Evolutionary conservation across 768 basidiomycete species (phyloP).

Genomic region (Lactifluus pinguis): DNA sequence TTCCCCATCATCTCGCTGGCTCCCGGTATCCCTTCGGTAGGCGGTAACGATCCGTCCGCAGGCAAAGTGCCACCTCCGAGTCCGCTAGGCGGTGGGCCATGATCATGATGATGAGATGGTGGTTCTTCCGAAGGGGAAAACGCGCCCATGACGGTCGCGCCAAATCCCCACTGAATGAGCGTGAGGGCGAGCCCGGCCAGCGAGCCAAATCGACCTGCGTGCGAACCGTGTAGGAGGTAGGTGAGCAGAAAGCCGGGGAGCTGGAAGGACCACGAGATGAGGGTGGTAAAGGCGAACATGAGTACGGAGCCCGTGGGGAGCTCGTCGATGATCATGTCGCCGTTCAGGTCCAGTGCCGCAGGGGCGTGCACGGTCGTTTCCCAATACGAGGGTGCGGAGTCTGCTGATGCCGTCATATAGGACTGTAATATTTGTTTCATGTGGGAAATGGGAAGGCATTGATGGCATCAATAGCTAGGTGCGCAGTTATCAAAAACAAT

Average conservation of each 20-base stretch:
- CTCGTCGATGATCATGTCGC: slow-evolving; percentile 83
- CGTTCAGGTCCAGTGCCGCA: slow-evolving; percentile 35
- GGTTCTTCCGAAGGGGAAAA: slow-evolving; percentile 13
- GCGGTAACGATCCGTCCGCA: background rate
- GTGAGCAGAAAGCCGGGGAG: slow-evolving; percentile 91
- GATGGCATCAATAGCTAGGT: background rate
- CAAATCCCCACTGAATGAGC: slow-evolving; percentile 86
- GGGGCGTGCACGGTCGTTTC: slow-evolving; percentile 92
- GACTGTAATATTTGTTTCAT: slow-evolving; percentile 37
- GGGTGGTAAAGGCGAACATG: slow-evolving; percentile 66
- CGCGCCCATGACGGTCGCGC: slow-evolving; percentile 37
- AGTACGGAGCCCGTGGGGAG: slow-evolving; percentile 74
- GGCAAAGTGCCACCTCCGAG: background rate
- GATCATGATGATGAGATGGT: background rate
- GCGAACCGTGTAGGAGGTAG: slow-evolving; percentile 84
- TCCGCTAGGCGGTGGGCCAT: no score
- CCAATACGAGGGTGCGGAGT: slow-evolving; percentile 93
- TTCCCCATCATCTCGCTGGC: slow-evolving; percentile 3
- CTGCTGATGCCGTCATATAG: slow-evolving; percentile 79
- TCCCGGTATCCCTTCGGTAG: slow-evolving; percentile 13
- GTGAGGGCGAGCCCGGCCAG: slow-evolving; percentile 94
- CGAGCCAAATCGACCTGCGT: slow-evolving; percentile 89
- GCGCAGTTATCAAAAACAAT: background rate
- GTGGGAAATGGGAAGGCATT: background rate
- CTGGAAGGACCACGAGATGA: slow-evolving; percentile 95